Base-by-base conservation (phyloP, 1,139 yeast genomes). In the Lodderomyces orthopsilosis region DNA sequence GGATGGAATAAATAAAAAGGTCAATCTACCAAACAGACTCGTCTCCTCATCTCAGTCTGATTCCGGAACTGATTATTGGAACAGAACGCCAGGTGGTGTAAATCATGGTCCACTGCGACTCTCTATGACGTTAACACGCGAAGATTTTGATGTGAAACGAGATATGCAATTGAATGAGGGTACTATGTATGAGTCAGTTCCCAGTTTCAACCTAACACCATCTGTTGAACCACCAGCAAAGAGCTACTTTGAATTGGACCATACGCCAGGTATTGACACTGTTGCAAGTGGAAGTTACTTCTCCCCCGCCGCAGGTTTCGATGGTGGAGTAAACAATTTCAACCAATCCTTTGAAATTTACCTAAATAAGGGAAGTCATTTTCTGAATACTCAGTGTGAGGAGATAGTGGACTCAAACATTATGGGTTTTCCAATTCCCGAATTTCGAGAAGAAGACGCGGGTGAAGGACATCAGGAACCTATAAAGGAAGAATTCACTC, bases 221-320 rank as follows among this genome's bases (percentile, higher is more conserved):
- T 59, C 63, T 6, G 65, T 70, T 69, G 68, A 67, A 37, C 75
- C 77, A 1, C 76, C 77, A 1, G 64, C 65, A 6, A 46, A 53
- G 36, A 73, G 65, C n/a, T 70, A 70, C 51, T 70, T 70, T 45
- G 74, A 65, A 21, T 22, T 48, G 9, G 44, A 42, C 17, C 30
- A 33, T 10, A 28, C 47, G 9, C 44, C 44, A 18, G 41, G 33
- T 26, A 33, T 24, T 9, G 37, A 36, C 14, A 36, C 27, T 30
- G 30, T 43, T 13, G 40, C 40, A 21, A n/a, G 40, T 14, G 52
- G 52, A 19, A 44, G 51, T 6, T 49, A 46, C 28, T 46, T 49
- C 28, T 51, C 56, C 9, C 55, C 56, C 1, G 49, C 46, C 7
- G 45, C 49, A 24, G 40, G 44, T 27, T 46, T 46, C 18, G 33